These are phyloP conservation scores for Aspergillus persii DNA, from an alignment of 2,329 filamentous ascomycete genomes.

Conservation along the genomic window DNA sequence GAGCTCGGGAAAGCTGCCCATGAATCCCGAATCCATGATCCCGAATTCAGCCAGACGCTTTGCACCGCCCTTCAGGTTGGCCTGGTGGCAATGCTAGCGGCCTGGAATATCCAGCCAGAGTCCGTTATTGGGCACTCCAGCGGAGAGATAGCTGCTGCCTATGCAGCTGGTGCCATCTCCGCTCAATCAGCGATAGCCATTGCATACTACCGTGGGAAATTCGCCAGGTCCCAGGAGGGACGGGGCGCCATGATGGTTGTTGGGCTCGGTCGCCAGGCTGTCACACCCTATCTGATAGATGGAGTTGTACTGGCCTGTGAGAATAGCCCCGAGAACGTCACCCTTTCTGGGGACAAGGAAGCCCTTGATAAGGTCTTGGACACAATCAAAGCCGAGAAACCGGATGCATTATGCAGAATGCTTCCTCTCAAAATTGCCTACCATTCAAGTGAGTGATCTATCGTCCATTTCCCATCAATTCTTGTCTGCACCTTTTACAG, in stretches of 20 bases:
- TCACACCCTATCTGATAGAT: slow-evolving; percentile 2
- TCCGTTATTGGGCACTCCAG: slow-evolving; percentile 19
- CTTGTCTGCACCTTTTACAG: no score
- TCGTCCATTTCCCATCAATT: not conserved
- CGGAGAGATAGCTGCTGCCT: slow-evolving; percentile 21
- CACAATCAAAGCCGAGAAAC: not conserved
- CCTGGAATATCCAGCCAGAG: slow-evolving; percentile 1
- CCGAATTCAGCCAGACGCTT: slow-evolving; percentile 13
- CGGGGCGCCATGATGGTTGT: slow-evolving; percentile 14
- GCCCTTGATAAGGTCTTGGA: not conserved
- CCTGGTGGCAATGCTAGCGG: slow-evolving; percentile 8
- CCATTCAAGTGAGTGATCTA: slow-evolving; percentile 8
- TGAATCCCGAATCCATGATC: not conserved
- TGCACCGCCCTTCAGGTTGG: slow-evolving; percentile 18
- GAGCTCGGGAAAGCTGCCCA: not conserved
- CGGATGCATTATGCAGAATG: slow-evolving; percentile 6
- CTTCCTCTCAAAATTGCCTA: slow-evolving; percentile 18
- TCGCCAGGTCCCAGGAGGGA: not conserved
- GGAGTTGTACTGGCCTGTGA: slow-evolving; percentile 17
- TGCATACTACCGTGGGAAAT: slow-evolving; percentile 18
- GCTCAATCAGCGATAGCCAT: slow-evolving; percentile 6
- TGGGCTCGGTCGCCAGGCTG: slow-evolving; percentile 8
- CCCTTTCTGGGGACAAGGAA: slow-evolving; percentile 14
- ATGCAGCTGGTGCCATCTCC: slow-evolving; percentile 9
- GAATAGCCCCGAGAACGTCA: slow-evolving; percentile 14